These are phyloP conservation scores for Rhinocladiella similis DNA, from an alignment of 2,329 filamentous ascomycete species.

Conservation along the genomic window DNA sequence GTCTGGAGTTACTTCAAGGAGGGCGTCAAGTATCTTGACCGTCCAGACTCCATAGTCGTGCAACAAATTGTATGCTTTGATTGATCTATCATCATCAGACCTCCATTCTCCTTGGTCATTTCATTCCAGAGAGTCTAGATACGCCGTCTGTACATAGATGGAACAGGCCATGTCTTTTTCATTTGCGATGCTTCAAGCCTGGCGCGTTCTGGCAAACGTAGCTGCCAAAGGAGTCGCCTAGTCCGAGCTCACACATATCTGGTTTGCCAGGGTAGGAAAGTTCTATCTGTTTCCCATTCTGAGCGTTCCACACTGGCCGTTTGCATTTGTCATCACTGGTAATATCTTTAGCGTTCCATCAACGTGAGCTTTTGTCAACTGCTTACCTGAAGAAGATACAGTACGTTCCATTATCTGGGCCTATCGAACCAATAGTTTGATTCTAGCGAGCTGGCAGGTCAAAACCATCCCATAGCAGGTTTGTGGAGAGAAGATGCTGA, in stretches of 20 bases:
- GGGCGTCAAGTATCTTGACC: not conserved
- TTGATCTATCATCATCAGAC: not conserved
- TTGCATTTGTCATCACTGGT: constrained; percentile 11
- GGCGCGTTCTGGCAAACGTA: constrained; percentile 1
- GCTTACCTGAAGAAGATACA: constrained; percentile 13
- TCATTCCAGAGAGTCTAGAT: not conserved
- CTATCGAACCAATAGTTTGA: constrained; percentile 10
- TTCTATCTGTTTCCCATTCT: not conserved
- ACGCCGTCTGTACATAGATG: not conserved
- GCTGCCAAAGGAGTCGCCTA: constrained; percentile 9
- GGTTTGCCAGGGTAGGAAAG: constrained; percentile 8
- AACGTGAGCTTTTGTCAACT: not conserved
- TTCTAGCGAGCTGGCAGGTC: not conserved
- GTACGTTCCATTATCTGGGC: constrained; percentile 4
- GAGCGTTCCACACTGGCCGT: not conserved
- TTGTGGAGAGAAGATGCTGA: not conserved
- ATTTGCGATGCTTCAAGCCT: too few relatives aligned
- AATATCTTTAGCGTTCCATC: not conserved
- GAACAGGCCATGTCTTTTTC: not conserved
- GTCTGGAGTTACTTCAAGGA: not conserved
- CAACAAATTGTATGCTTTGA: too few relatives aligned
- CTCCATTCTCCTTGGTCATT: not conserved
- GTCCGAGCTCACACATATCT: constrained; percentile 3
- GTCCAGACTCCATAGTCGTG: not conserved
- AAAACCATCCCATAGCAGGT: not conserved